These are phyloP conservation scores for Cryphonectria nitschkei DNA, from an alignment of 2,329 filamentous ascomycete genomes.

Conservation along the genomic window DNA sequence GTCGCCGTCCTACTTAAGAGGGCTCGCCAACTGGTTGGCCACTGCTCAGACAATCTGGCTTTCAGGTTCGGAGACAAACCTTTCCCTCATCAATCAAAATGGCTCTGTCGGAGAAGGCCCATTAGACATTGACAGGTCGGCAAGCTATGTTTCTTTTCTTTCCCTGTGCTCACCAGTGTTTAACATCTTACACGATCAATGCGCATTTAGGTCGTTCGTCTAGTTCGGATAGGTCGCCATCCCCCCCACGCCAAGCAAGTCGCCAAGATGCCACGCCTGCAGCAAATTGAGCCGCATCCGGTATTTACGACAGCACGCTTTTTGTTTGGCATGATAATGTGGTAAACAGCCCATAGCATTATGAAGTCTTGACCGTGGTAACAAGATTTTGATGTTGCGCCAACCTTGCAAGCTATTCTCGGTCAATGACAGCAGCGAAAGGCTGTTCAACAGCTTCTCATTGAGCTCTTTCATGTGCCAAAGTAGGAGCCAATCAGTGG, in stretches of 20 bases:
- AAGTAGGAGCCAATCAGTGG: background rate
- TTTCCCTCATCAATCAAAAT: background rate
- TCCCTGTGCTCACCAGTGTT: background rate
- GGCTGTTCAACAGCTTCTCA: background rate
- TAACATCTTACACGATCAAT: background rate
- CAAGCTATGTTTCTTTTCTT: background rate
- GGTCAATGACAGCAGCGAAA: background rate
- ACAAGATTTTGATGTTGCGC: background rate
- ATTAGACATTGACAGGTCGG: background rate
- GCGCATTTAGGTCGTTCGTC: no score
- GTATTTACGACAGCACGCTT: background rate
- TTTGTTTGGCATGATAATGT: background rate
- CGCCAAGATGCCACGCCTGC: conserved; percentile 1
- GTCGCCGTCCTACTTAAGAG: no score
- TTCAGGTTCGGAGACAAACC: background rate
- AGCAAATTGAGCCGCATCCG: conserved; percentile 2
- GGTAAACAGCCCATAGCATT: background rate
- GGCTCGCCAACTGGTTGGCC: background rate
- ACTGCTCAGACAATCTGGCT: background rate
- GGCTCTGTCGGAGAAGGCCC: background rate
- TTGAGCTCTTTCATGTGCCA: background rate
- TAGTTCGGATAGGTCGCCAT: no score
- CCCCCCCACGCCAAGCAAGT: conserved; percentile 6
- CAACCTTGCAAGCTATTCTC: background rate
- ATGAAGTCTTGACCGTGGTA: no score